A percentile compares a stretch with the other conserved stretches of the same genome.
phyloP scores from a whole-genome alignment of 805 yeast species.

The Metschnikowia cerradonensis region DNA sequence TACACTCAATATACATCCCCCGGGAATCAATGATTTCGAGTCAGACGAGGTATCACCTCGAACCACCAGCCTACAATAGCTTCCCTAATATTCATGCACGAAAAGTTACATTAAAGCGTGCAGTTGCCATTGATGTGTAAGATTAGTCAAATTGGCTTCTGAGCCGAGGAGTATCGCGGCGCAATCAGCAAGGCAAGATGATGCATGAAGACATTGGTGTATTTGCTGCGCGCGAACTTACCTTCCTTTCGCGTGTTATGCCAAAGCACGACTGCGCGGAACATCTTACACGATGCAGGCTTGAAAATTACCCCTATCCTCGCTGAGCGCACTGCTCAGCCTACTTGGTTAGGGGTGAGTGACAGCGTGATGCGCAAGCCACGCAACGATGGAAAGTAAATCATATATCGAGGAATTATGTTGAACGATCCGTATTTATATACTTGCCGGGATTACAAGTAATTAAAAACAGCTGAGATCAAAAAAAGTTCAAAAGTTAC shows the following conservation, averaged over 20 bases:
- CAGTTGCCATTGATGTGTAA: not conserved
- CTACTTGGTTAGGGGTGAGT: slow-evolving; percentile 3
- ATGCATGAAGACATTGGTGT: not conserved
- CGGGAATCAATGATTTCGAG: not conserved
- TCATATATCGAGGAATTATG: not conserved
- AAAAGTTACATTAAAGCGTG: too few species aligned
- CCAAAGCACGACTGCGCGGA: slow-evolving; percentile 3
- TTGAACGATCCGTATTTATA: not conserved
- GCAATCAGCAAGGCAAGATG: not conserved
- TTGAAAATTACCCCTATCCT: slow-evolving; percentile 2
- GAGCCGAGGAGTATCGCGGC: not conserved
- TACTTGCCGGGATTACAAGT: not conserved
- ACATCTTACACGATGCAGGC: slow-evolving; percentile 1
- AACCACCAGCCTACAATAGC: not conserved
- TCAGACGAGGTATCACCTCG: not conserved
- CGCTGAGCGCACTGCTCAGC: slow-evolving; percentile 3
- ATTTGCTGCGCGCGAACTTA: not conserved
- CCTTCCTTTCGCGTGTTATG: not conserved
- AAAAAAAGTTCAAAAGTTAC: not conserved
- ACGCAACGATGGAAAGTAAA: not conserved
- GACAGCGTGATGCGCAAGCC: not conserved
- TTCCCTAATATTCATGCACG: not conserved
- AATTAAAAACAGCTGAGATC: not conserved
- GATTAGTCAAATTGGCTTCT: not conserved
- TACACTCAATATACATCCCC: not conserved